These are phyloP conservation scores for Ichthyophthirius multifiliis DNA, from an alignment of 169 alveolate species.

Conservation along the genomic window DNA sequence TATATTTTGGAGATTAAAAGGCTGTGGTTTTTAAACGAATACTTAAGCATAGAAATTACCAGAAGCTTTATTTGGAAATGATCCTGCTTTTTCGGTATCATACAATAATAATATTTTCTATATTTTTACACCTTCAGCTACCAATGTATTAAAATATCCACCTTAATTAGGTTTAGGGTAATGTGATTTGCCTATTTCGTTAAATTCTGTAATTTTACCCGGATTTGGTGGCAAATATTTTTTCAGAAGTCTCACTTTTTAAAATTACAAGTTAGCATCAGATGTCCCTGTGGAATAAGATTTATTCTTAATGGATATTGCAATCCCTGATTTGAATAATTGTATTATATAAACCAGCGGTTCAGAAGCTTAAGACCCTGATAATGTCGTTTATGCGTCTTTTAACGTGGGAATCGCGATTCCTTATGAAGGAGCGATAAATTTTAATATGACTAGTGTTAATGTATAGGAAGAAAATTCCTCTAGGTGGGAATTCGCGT, in stretches of 20 bases:
- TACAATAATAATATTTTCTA: constrained; percentile 6
- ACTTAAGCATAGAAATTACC: neutral
- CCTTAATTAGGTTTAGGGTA: constrained; percentile 7
- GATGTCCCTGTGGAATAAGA: constrained; percentile 22
- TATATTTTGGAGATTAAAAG: constrained; percentile 22
- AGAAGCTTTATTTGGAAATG: constrained; percentile 8
- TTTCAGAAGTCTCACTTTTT: constrained; percentile 17
- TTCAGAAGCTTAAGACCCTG: constrained; percentile 10
- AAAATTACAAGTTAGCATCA: neutral
- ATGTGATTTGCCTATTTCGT: constrained; percentile 32
- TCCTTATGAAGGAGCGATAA: constrained; percentile 37
- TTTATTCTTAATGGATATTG: constrained; percentile 27
- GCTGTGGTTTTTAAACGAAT: neutral
- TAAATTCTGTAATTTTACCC: neutral
- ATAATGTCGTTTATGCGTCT: neutral
- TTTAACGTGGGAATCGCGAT: neutral
- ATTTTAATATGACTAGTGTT: constrained; percentile 30
- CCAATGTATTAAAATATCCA: constrained; percentile 10
- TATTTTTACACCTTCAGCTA: constrained; percentile 1
- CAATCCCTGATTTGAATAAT: neutral
- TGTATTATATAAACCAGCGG: constrained; percentile 7
- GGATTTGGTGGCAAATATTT: constrained; percentile 23
- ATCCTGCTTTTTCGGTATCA: constrained; percentile 18
- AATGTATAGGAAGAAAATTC: constrained; percentile 13
- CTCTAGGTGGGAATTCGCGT: constrained; percentile 22